Percentiles rank a stretch among this genome's conserved stretches.
phyloP scores from a whole-genome alignment of 257 asterid genomes.

The Nicotiana knightiana region DNA sequence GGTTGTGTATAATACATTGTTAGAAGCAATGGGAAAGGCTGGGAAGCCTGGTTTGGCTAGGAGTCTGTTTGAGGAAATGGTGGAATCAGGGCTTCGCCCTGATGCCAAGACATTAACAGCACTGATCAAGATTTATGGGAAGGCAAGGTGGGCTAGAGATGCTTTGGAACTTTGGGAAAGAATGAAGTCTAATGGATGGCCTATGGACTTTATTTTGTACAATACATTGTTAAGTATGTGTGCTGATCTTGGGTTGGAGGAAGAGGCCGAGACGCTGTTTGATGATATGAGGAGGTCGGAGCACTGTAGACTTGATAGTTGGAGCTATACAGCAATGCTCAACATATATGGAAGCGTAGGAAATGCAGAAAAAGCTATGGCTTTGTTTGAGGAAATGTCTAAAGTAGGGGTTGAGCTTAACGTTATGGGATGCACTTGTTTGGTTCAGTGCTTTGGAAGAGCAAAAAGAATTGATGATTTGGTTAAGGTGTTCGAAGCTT shows the following conservation, averaged over 20 bases:
- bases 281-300: constrained; percentile 70
- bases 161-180: constrained; percentile 86
- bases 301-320: constrained; percentile 60
- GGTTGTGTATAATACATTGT: constrained; percentile 76
- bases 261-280: constrained; percentile 71
- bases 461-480: constrained; percentile 67
- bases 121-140: constrained; percentile 79
- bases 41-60: constrained; percentile 90
- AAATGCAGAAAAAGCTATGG: constrained; percentile 71
- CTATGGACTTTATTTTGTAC: constrained; percentile 75
- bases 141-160: constrained; percentile 91
- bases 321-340: constrained; percentile 91
- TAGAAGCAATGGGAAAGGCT: constrained; percentile 85
- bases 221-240: constrained; percentile 90
- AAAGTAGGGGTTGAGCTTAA: constrained; percentile 47
- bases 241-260: constrained; percentile 91
- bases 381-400: constrained; percentile 66
- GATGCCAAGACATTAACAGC: constrained; percentile 78
- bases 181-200: constrained; percentile 80
- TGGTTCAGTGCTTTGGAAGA: constrained; percentile 81
- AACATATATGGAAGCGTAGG: constrained; percentile 84
- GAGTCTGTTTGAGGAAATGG: constrained; percentile 82
- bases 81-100: constrained; percentile 63
- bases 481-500: constrained; percentile 50
- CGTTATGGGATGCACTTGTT: constrained; percentile 93